Evolutionary conservation across 352 stramenopile species (phyloP).

Genomic region (Phytophthora boehmeriae): DNA sequence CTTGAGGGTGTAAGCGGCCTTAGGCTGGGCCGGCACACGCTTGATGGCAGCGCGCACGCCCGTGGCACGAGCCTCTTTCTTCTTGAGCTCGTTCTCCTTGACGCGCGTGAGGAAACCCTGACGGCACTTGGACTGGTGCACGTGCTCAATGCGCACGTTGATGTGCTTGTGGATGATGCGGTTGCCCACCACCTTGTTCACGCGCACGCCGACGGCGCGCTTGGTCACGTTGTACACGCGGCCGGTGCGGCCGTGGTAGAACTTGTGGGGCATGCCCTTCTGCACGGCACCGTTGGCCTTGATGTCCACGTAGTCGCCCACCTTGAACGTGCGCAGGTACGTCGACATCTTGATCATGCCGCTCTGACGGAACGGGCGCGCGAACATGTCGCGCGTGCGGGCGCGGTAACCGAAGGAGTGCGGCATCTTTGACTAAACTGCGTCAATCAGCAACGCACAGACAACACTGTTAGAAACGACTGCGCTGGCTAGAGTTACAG

Average conservation of each 20-base stretch:
- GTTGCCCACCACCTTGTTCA: conserved; percentile 99
- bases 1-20: conserved; percentile 95
- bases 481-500: no score
- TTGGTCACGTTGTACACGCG: conserved; percentile 99
- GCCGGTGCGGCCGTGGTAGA: conserved; percentile 99
- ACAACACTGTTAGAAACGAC: conserved; percentile 32
- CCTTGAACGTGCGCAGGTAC: conserved; percentile 99
- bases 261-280: conserved; percentile 99
- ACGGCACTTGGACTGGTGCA: conserved; percentile 98
- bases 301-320: conserved; percentile 99
- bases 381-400: conserved; percentile 99
- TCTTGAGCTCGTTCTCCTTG: conserved; percentile 98
- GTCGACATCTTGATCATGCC: conserved; percentile 97
- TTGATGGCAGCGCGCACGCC: conserved; percentile 95
- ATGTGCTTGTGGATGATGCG: conserved; percentile 99
- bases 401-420: conserved; percentile 99
- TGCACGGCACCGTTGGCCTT: conserved; percentile 99
- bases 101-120: conserved; percentile 98
- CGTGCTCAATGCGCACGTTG: conserved; percentile 99
- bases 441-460: conserved; percentile 17
- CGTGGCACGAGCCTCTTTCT: conserved; percentile 95
- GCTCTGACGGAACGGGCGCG: conserved; percentile 97
- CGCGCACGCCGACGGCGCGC: conserved; percentile 97
- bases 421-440: conserved; percentile 91
- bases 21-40: conserved; percentile 93